phyloP scores from a whole-genome alignment of 371 early-diverging fungal genomes.

The Mortierella sp. region DNA sequence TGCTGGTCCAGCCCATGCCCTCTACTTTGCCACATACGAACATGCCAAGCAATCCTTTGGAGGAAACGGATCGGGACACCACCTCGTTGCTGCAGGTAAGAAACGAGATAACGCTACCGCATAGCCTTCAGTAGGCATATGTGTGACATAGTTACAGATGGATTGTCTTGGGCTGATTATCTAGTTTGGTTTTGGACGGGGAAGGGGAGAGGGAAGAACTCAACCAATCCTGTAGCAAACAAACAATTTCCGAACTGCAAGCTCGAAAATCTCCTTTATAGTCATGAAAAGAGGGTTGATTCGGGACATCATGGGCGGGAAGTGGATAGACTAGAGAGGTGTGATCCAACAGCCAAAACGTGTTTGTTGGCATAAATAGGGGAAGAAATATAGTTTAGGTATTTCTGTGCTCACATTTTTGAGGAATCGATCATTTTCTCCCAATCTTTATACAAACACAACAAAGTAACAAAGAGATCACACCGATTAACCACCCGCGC shows the following conservation, averaged over 20 bases:
- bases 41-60: conserved; percentile 83
- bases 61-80: conserved; percentile 65
- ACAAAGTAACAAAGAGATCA: not conserved
- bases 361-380: not conserved
- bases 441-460: not conserved
- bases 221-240: not conserved
- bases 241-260: not conserved
- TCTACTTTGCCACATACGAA: conserved; percentile 97
- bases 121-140: not conserved
- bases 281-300: not conserved
- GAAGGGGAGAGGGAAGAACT: not conserved
- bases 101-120: not conserved
- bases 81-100: conserved; percentile 75
- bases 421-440: not conserved
- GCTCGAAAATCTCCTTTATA: too few relatives aligned
- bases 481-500: not conserved
- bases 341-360: not conserved
- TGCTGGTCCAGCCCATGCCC: conserved; percentile 96
- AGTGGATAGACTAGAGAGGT: not conserved
- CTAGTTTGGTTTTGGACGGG: not conserved
- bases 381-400: not conserved
- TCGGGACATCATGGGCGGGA: not conserved
- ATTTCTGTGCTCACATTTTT: not conserved
- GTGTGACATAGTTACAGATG: not conserved
- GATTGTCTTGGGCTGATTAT: conserved; percentile 2